phyloP scores from a whole-genome alignment of 495 filamentous ascomycete genomes.

The Penicillium paradoxum region DNA sequence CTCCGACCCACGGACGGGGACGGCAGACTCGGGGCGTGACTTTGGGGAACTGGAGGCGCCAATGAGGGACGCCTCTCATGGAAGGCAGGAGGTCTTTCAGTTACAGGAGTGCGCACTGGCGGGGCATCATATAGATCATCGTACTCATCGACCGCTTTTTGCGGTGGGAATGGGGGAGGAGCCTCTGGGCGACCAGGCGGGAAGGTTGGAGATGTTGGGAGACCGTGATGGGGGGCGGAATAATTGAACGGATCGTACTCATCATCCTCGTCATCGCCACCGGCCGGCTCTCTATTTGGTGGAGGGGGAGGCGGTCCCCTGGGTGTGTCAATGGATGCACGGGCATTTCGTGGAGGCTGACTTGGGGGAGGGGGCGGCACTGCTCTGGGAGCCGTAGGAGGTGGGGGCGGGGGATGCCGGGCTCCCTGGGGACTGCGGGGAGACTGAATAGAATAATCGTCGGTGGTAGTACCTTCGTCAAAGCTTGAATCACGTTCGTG shows the following conservation, averaged over 20 bases:
- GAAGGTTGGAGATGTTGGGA: slow-evolving; percentile 22
- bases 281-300: slow-evolving; percentile 38
- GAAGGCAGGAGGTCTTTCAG: slow-evolving; percentile 43
- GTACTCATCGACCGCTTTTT: slow-evolving; percentile 32
- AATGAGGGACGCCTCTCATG: slow-evolving; percentile 27
- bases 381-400: slow-evolving; percentile 47
- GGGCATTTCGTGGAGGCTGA: slow-evolving; percentile 42
- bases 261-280: slow-evolving; percentile 56
- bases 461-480: slow-evolving; percentile 51
- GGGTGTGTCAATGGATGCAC: slow-evolving; percentile 64
- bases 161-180: slow-evolving; percentile 29
- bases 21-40: slow-evolving; percentile 36
- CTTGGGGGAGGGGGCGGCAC: slow-evolving; percentile 51
- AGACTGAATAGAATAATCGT: slow-evolving; percentile 48
- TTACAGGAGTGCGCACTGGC: slow-evolving; percentile 42
- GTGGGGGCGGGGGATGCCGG: slow-evolving; percentile 56
- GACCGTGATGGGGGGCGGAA: slow-evolving; percentile 41
- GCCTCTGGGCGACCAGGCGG: slow-evolving; percentile 23
- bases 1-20: slow-evolving; percentile 41
- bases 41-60: slow-evolving; percentile 28
- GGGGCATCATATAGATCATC: slow-evolving; percentile 52
- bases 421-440: slow-evolving; percentile 43
- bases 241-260: slow-evolving; percentile 76
- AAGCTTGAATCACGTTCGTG: slow-evolving; percentile 74
- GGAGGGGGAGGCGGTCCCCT: slow-evolving; percentile 59